Evolutionary conservation across 2,329 filamentous ascomycete species (phyloP), one percentile per base, ranked within the genome.

Genomic region (Chaetomium sp.): DNA sequence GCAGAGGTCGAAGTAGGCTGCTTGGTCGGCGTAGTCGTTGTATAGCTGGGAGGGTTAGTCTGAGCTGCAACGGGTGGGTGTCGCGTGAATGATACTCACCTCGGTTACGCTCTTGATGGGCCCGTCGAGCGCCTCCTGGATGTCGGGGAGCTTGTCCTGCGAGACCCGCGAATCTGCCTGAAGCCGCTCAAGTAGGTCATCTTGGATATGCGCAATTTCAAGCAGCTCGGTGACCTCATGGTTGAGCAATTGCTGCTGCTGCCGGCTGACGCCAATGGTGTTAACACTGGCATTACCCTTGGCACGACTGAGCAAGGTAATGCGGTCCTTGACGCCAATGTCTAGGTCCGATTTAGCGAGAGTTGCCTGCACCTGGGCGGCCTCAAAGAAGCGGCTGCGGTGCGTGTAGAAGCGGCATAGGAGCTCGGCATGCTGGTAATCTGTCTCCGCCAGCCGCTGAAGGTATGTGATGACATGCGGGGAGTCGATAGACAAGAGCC

Each of bases 341-440:
- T 81, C 74, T 70, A 98, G 95, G 29, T 88, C 85, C n/a, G 92
- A 95, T 74, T 91, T 88, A 0, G 93, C 93, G 35, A 99, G 85
- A 60, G 90, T 83, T 64, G 89, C 84, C 75, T 99, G 94, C 2
- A 97, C 94, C 66, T 89, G 84, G 4, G 95, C 95, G 12, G 95
- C 95, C 63, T 95, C 88, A 68, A 93, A 92, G 78, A 91, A 98
- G 65, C 90, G 85, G 70, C 89, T 87, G 49, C 92, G 88, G 75
- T 94, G 92, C 4, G 91, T 91, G 76, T 95, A 95, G 79, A 96
- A 99, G 64, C 89, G 88, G 86, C 94, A 99, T 5, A 99, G 85
- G 23, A 99, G 84, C 75, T 99, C 93, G 1, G 94, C 93, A 73
- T 96, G 91, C 42, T 86, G 83, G 10, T 91, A 82, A 66, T 93